Conservation (phyloP, 306 rosid species). For the Dryas drummondii region DNA sequence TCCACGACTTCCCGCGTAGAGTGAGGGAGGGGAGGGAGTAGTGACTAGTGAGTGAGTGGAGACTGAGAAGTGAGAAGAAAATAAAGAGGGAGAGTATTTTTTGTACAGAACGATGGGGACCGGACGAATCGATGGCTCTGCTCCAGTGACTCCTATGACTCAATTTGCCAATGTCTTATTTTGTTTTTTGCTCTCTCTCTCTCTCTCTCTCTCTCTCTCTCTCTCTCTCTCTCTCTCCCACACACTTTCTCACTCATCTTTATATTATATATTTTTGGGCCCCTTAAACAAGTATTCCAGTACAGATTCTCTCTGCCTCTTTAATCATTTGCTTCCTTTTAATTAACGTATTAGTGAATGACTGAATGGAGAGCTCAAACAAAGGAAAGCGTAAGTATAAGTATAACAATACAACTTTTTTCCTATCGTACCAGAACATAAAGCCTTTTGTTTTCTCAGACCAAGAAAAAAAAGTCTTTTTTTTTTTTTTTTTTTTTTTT, state of each 20-base stretch:
- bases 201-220: background rate
- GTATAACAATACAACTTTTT: no score
- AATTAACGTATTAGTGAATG: conserved; percentile 2
- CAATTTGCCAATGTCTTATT: conserved; percentile 27
- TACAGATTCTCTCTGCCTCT: conserved; percentile 30
- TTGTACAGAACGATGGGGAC: conserved; percentile 62
- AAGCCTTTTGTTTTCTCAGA: no score
- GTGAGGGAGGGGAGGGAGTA: conserved; percentile 33
- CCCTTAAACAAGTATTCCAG: conserved; percentile 11
- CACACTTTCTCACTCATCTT: background rate
- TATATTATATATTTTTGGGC: no score
- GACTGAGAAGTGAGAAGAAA: conserved; percentile 33
- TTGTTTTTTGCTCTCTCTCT: conserved; percentile 19
- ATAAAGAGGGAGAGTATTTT: conserved; percentile 9
- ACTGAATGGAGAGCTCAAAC: background rate
- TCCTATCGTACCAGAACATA: no score
- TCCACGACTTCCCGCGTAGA: conserved; percentile 14
- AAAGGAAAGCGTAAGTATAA: no score
- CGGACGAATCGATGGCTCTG: conserved; percentile 63
- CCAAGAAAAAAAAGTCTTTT: background rate
- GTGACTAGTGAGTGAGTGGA: conserved; percentile 41
- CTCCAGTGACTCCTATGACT: conserved; percentile 42
- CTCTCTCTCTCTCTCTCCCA: background rate
- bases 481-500: background rate
- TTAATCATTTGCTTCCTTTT: conserved; percentile 22